Conservation (phyloP, 202 grass and related monocot species). For the Tripidium arundinaceum region DNA sequence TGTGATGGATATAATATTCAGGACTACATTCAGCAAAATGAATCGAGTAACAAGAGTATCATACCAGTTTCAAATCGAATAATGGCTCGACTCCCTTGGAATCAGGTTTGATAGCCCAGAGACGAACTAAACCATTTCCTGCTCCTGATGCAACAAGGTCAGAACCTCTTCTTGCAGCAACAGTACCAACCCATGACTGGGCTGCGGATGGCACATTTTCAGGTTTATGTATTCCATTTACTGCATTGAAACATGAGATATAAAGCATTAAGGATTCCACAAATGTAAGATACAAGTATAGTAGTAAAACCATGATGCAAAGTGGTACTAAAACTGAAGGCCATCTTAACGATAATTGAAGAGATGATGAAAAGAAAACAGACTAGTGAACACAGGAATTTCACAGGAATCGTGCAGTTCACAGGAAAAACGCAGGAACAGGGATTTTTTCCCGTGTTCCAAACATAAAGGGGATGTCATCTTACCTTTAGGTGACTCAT, state of each 20-base stretch:
- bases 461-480: background rate
- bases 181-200: conserved; percentile 68
- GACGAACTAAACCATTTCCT: conserved; percentile 62
- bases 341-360: background rate
- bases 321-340: background rate
- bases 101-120: conserved; percentile 73
- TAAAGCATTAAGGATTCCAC: background rate
- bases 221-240: conserved; percentile 41
- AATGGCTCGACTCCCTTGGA: conserved; percentile 65
- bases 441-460: too few relatives aligned
- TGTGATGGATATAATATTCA: background rate
- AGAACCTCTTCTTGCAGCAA: conserved; percentile 66
- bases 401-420: too few relatives aligned
- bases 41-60: background rate
- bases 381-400: too few relatives aligned
- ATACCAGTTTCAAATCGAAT: conserved; percentile 55
- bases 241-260: conserved; percentile 30
- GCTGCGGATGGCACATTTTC: conserved; percentile 41
- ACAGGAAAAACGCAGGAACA: too few relatives aligned
- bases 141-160: conserved; percentile 86
- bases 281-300: background rate
- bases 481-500: conserved; percentile 38
- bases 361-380: background rate
- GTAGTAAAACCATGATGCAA: background rate
- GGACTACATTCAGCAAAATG: background rate